Evolutionary conservation across 257 asterid genomes (phyloP).

Genomic region (Fraxinus anomala): DNA sequence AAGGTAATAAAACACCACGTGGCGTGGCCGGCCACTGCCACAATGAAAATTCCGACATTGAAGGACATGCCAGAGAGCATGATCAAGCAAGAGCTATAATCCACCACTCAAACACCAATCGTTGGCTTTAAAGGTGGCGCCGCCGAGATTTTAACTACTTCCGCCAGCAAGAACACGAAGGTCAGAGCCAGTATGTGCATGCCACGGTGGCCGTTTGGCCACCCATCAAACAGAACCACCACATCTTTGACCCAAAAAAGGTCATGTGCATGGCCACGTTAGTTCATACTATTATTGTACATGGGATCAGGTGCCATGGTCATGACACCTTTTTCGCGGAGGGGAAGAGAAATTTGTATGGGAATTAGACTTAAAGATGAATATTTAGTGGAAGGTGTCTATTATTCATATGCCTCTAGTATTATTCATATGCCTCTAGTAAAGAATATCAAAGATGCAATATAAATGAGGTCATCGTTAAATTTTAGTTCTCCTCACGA

Average conservation of each 20-base stretch:
- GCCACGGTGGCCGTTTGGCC: conserved; percentile 43
- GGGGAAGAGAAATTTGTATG: not conserved
- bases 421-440: not conserved
- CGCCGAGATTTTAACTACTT: not conserved
- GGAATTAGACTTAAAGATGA: not conserved
- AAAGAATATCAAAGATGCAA: not conserved
- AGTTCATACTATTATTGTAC: not conserved
- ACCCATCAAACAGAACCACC: conserved; percentile 40
- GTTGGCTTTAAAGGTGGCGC: not conserved
- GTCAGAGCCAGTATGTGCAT: conserved; percentile 13
- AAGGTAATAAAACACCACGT: no score
- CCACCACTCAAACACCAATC: conserved; percentile 31
- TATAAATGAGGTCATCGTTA: no score
- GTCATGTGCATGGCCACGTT: conserved; percentile 27
- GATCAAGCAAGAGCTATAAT: conserved; percentile 61
- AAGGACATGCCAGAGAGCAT: conserved; percentile 79
- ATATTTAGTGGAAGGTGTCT: not conserved
- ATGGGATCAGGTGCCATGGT: not conserved
- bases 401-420: not conserved
- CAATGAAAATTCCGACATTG: conserved; percentile 64
- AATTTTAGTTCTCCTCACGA: no score
- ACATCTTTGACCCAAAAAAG: conserved; percentile 52
- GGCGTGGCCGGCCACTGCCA: conserved; percentile 11
- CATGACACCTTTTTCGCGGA: not conserved
- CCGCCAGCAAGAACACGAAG: not conserved